phyloP scores from a whole-genome alignment of 2,329 filamentous ascomycete species.

The Anthostomella pinea region DNA sequence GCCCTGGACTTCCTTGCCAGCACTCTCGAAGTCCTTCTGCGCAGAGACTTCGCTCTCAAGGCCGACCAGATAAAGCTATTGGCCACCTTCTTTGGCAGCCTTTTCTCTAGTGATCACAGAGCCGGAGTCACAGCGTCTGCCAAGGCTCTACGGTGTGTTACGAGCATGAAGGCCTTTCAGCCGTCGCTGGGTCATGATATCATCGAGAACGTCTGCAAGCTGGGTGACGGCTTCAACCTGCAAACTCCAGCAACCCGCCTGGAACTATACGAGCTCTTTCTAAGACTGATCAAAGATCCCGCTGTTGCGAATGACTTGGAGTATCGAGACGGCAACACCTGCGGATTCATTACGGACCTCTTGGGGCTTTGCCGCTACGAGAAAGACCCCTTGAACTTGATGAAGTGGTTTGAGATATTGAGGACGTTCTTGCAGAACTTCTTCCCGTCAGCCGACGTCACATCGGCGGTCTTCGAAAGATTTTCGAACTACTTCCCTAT shows the following conservation, averaged over 20 bases:
- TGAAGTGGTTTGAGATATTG: slow-evolving; percentile 55
- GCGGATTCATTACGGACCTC: slow-evolving; percentile 48
- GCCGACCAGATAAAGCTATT: slow-evolving; percentile 51
- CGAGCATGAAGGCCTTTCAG: slow-evolving; percentile 50
- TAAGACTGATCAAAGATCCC: slow-evolving; percentile 41
- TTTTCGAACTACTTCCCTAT: slow-evolving; percentile 63
- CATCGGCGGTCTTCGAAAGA: slow-evolving; percentile 49
- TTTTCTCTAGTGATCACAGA: slow-evolving; percentile 59
- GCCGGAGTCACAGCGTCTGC: slow-evolving; percentile 55
- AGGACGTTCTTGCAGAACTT: slow-evolving; percentile 44
- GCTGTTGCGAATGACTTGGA: slow-evolving; percentile 43
- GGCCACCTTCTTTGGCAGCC: slow-evolving; percentile 54
- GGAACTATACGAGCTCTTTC: slow-evolving; percentile 50
- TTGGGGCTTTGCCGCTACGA: slow-evolving; percentile 52
- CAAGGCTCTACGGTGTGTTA: slow-evolving; percentile 49
- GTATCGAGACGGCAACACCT: slow-evolving; percentile 40
- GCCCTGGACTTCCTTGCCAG: slow-evolving; percentile 56
- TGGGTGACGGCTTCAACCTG: slow-evolving; percentile 56
- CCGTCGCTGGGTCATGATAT: slow-evolving; percentile 47
- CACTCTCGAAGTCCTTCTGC: slow-evolving; percentile 48
- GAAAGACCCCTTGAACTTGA: slow-evolving; percentile 54
- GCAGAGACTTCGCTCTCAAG: slow-evolving; percentile 40
- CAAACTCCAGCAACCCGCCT: slow-evolving; percentile 51
- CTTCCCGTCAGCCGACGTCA: slow-evolving; percentile 42
- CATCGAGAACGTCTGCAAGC: slow-evolving; percentile 45